Percentiles rank a stretch among this genome's conserved stretches.
phyloP scores from a whole-genome alignment of 148 eudicot species.

The Camellia sinensis region DNA sequence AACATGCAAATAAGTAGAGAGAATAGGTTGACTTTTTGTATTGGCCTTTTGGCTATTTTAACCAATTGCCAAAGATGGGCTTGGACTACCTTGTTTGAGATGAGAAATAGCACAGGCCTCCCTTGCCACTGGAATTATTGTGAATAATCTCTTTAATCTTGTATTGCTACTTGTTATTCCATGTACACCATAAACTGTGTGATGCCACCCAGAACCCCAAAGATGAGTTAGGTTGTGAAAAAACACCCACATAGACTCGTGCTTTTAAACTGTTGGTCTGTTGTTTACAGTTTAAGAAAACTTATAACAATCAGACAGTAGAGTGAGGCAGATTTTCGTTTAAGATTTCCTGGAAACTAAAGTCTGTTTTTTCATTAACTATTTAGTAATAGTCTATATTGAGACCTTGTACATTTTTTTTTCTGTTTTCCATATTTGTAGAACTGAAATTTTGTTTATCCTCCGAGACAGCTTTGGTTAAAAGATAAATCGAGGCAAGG shows the following conservation, averaged over 20 bases:
- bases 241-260: too few species aligned
- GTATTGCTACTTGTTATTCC: too few species aligned
- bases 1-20: too few species aligned
- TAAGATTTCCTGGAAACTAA: too few species aligned
- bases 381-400: background rate
- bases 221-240: background rate
- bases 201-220: background rate
- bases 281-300: background rate
- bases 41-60: too few species aligned
- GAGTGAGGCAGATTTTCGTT: too few species aligned
- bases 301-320: background rate
- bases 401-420: background rate
- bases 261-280: background rate
- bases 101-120: too few species aligned
- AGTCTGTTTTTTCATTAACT: background rate
- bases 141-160: too few species aligned
- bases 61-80: too few species aligned
- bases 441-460: background rate
- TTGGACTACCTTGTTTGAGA: too few species aligned
- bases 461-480: background rate
- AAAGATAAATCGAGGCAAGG: background rate
- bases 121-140: too few species aligned
- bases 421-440: background rate
- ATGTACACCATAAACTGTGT: background rate
- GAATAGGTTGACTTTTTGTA: too few species aligned